Evolutionary conservation across 208 protist genomes (phyloP).

Genomic region (Acanthamoeba healyi): DNA sequence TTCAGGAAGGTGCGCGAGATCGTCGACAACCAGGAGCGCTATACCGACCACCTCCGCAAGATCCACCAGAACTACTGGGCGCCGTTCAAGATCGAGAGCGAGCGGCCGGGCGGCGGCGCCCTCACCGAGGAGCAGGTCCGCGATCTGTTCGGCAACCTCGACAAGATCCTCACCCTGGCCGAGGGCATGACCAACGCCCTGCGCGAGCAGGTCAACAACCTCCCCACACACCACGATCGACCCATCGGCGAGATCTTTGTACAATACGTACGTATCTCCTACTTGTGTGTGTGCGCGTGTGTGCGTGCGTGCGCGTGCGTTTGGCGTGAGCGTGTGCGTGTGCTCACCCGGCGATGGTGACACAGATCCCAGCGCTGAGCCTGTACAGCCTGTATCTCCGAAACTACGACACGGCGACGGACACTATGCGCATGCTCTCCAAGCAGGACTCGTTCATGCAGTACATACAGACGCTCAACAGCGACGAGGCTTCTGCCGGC

Average conservation of each 20-base stretch:
- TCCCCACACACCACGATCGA: background rate
- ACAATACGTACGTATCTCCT: background rate
- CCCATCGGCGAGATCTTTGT: background rate
- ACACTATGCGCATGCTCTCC: constrained; percentile 9
- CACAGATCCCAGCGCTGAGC: constrained; percentile 13
- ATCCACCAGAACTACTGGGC: constrained; percentile 13
- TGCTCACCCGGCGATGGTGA: background rate
- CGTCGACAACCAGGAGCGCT: background rate
- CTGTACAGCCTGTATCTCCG: background rate
- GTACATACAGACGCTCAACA: background rate
- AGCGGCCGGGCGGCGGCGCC: background rate
- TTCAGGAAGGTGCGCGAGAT: constrained; percentile 42
- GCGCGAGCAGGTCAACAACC: constrained; percentile 29
- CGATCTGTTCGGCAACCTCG: constrained; percentile 22
- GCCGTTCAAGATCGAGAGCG: background rate
- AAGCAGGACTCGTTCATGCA: constrained; percentile 6
- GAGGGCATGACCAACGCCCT: constrained; percentile 20
- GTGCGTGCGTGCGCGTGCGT: too few relatives aligned
- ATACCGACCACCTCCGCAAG: background rate
- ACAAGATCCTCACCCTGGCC: constrained; percentile 43
- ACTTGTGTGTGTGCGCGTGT: background rate
- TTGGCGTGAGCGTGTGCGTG: background rate
- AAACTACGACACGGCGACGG: constrained; percentile 22
- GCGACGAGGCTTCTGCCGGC: background rate
- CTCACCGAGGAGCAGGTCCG: background rate